Evolutionary conservation across 306 rosid species (phyloP).

Genomic region (Nissolia schottii): DNA sequence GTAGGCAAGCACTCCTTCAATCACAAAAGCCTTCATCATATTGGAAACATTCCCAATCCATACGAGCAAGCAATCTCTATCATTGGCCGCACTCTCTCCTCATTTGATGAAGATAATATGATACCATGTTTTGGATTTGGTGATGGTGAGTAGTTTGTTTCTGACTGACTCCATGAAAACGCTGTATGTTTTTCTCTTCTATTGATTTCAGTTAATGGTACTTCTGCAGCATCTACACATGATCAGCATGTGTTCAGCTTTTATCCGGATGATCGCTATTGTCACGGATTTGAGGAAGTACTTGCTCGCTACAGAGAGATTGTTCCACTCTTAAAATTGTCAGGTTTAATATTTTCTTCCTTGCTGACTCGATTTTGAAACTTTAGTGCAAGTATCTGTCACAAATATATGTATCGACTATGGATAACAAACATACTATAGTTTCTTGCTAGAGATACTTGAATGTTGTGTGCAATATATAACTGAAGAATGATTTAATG

Average conservation of each 20-base stretch:
- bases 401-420: background rate
- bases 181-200: conserved; percentile 1
- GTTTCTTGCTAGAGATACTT: background rate
- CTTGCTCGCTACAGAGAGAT: conserved; percentile 74
- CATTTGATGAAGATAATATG: conserved; percentile 84
- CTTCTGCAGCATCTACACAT: conserved; percentile 67
- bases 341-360: conserved; percentile 49
- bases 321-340: conserved; percentile 57
- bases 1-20: conserved; percentile 66
- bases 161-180: background rate
- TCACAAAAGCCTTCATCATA: conserved; percentile 70
- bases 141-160: conserved; percentile 56
- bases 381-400: background rate
- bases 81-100: conserved; percentile 69
- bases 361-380: background rate
- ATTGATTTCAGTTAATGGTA: conserved; percentile 7
- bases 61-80: conserved; percentile 90
- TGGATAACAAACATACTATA: background rate
- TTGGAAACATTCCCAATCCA: conserved; percentile 61
- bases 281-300: conserved; percentile 79
- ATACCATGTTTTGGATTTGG: conserved; percentile 97
- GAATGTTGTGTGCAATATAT: background rate
- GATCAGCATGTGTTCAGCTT: conserved; percentile 73
- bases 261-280: conserved; percentile 44
- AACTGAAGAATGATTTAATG: background rate